Evolutionary conservation across 106 monocot genomes (phyloP).

Genomic region (Apostasia shenzhenica): DNA sequence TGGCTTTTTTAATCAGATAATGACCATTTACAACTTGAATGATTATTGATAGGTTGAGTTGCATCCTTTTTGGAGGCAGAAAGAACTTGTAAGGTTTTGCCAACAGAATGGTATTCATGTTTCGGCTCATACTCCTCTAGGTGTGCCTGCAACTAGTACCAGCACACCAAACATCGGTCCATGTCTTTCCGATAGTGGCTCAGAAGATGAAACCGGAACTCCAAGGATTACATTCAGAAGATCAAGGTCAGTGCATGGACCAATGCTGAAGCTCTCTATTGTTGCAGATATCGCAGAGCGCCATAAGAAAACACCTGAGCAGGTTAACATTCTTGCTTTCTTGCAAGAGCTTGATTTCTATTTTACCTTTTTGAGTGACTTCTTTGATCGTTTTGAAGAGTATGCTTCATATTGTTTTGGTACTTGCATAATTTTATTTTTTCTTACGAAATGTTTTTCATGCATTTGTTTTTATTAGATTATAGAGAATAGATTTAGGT

Average conservation of each 20-base stretch:
- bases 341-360: not conserved
- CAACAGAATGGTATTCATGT: slow-evolving; percentile 80
- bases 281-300: slow-evolving; percentile 64
- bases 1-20: no score
- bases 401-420: no score
- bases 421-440: no score
- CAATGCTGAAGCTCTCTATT: slow-evolving; percentile 80
- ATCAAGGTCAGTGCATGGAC: slow-evolving; percentile 86
- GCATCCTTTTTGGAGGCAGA: slow-evolving; percentile 95
- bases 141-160: slow-evolving; percentile 46
- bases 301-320: slow-evolving; percentile 75
- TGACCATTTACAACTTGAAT: not conserved
- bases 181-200: slow-evolving; percentile 67
- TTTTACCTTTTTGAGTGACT: no score
- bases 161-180: slow-evolving; percentile 12
- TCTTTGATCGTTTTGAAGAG: no score
- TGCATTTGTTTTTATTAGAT: no score
- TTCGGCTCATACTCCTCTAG: slow-evolving; percentile 82
- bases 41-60: slow-evolving; percentile 58
- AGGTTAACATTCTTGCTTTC: slow-evolving; percentile 29
- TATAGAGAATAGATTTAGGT: no score
- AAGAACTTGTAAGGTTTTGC: slow-evolving; percentile 81
- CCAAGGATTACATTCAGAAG: slow-evolving; percentile 73
- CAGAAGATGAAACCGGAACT: slow-evolving; percentile 87
- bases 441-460: no score